Evolutionary conservation across 352 stramenopile species (phyloP), one percentile per base, ranked within the genome.

Genomic region (Globisporangium paroecandrum): DNA sequence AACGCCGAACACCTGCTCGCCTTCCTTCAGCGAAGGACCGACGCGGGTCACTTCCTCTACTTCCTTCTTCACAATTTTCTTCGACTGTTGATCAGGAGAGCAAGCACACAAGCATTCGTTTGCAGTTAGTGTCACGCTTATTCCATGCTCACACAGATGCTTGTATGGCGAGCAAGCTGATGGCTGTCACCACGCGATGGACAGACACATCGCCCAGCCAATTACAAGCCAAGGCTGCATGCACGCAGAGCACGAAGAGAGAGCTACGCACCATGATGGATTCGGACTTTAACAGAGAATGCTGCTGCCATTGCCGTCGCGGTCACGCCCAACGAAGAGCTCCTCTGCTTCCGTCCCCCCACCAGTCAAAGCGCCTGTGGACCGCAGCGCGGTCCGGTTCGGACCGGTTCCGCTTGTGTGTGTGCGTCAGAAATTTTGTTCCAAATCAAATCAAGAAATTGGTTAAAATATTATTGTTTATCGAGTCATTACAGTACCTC

Each of bases 1-100:
- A 63, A 99, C 97, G 66, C 92, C 98, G 75, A 99, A 99, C 65
- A 99, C 96, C 83, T 99, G 88, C 85, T 99, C 97, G 68, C 97
- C 97, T 73, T 99, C 98, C 70, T 94, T 91, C 60, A 98, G 82
- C 77, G 97, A 97, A 65, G 95, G 94, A 72, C 91, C 94, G 53
- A 98, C 90, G 70, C 89, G 97, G 64, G 89, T 91, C 72, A 96
- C 88, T 82, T 98, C 92, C 85, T 97, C 89, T 81, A 97, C 90
- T 84, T 93, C 83, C 82, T 93, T 92, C 84, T 85, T 89, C 73
- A 81, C 82, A 77, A 82, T 80, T 88, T 90, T 92, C 82, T 92
- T 92, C 79, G 84, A 92, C 84, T 92, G 71, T 4, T 10, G 18
- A 46, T 0, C 7, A 20, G 15, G 5, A 8, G 9, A 27, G 56